Evolutionary conservation across 106 monocot species (phyloP).

Genomic region (Allium fistulosum): DNA sequence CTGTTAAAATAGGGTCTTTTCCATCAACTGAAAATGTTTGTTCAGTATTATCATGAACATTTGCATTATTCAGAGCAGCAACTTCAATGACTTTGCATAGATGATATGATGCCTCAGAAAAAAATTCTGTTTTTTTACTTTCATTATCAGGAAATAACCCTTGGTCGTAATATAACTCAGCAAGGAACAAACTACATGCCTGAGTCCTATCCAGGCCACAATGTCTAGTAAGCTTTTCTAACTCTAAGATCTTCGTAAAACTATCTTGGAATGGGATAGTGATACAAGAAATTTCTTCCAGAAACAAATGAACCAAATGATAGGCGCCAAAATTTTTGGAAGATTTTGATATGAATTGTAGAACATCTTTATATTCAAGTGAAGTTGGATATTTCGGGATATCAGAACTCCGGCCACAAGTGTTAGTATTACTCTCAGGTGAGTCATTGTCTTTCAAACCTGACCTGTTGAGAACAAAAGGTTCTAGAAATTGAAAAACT

Average conservation of each 20-base stretch:
- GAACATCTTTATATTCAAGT: conserved; percentile 50
- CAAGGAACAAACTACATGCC: conserved; percentile 75
- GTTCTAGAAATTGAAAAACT: conserved; percentile 64
- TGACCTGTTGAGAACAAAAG: conserved; percentile 44
- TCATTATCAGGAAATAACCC: conserved; percentile 35
- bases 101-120: conserved; percentile 80
- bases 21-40: conserved; percentile 3
- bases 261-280: conserved; percentile 34
- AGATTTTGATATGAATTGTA: conserved; percentile 36
- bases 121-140: conserved; percentile 36
- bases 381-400: conserved; percentile 29
- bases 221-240: conserved; percentile 72
- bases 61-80: conserved; percentile 40
- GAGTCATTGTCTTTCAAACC: conserved; percentile 16
- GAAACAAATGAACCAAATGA: conserved; percentile 62
- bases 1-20: conserved; percentile 6
- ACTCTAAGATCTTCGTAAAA: conserved; percentile 44
- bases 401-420: conserved; percentile 16
- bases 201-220: conserved; percentile 77
- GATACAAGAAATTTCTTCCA: conserved; percentile 75
- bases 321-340: conserved; percentile 58
- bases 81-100: conserved; percentile 91
- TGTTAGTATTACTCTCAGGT: conserved; percentile 10
- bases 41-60: conserved; percentile 13
- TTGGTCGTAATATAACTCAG: conserved; percentile 84